Base-by-base conservation (phyloP, 352 stramenopile genomes). In the Thalassiosira livingstoniorum region DNA sequence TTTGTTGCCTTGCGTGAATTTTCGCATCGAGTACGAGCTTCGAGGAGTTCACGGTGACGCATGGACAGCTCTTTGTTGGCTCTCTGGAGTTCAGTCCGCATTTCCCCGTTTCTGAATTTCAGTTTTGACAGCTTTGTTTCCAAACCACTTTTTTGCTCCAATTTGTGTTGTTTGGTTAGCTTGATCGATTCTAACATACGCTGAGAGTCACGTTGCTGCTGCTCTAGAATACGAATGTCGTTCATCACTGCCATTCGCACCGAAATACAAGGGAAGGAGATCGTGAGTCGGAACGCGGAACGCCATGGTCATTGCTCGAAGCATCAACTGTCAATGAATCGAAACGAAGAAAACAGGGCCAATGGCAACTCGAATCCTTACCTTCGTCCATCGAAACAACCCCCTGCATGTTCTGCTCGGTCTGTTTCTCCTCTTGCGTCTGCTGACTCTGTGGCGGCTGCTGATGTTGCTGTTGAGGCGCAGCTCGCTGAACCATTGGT, bases 211-310 rank as follows among this genome's bases (percentile, higher is more conserved):
- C 66, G 77, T 72, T 92, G 90, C 67, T 94, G 90, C 34, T 91
- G 78, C 53, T 92, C 87, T 4, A 94, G 82, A 18, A 93, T 87
- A 18, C 70, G 76, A 45, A 94, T 84, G 84, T 94, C 88, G 27
- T 87, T 75, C 31, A 91, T 82, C 13, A 94, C 90, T 94, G 57
- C n/a, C n/a, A n/a, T n/a, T n/a, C n/a, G n/a, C n/a, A n/a, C n/a
- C n/a, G n/a, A n/a, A n/a, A n/a, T n/a, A n/a, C n/a, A n/a, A n/a
- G n/a, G n/a, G n/a, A n/a, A n/a, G n/a, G n/a, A n/a, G n/a, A n/a
- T n/a, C n/a, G n/a, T n/a, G n/a, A n/a, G n/a, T n/a, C n/a, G n/a
- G n/a, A n/a, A n/a, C n/a, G n/a, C n/a, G n/a, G n/a, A n/a, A n/a
- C n/a, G n/a, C n/a, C n/a, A n/a, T n/a, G n/a, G n/a, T n/a, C n/a